phyloP scores from a whole-genome alignment of 495 filamentous ascomycete species.

The Pseudotulostoma volvatum region DNA sequence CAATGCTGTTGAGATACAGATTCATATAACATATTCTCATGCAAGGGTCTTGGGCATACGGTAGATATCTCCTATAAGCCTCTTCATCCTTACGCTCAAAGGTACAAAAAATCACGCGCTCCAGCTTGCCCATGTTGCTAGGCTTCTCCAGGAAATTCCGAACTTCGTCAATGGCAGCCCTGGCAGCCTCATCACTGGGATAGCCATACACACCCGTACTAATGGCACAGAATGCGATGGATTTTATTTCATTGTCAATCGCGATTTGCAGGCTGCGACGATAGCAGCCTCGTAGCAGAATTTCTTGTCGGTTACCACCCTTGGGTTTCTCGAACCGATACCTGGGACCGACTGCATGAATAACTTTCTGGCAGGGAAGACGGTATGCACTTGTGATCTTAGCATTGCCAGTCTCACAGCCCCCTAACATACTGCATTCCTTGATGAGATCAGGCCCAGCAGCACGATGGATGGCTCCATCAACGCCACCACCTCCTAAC shows the following conservation, averaged over 20 bases:
- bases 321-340: conserved; percentile 30
- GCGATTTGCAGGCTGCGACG: conserved; percentile 55
- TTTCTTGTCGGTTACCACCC: conserved; percentile 24
- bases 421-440: conserved; percentile 52
- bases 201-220: conserved; percentile 89
- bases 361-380: conserved; percentile 60
- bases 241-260: conserved; percentile 43
- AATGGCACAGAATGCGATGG: conserved; percentile 66
- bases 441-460: conserved; percentile 52
- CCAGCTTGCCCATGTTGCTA: conserved; percentile 36
- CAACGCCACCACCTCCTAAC: conserved; percentile 73
- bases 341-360: conserved; percentile 85
- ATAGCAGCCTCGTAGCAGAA: conserved; percentile 54
- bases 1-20: conserved; percentile 4
- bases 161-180: conserved; percentile 49
- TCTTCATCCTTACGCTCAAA: conserved; percentile 62
- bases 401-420: conserved; percentile 63
- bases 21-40: conserved; percentile 20
- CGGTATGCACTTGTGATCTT: conserved; percentile 70
- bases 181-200: conserved; percentile 54
- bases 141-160: conserved; percentile 49
- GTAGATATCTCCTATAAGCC: conserved; percentile 50
- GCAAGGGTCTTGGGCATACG: no score
- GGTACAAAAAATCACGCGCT: conserved; percentile 64
- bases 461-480: conserved; percentile 71